Base-by-base conservation (phyloP, 164 flowering plant genomes). In the Chimonanthus praecox region DNA sequence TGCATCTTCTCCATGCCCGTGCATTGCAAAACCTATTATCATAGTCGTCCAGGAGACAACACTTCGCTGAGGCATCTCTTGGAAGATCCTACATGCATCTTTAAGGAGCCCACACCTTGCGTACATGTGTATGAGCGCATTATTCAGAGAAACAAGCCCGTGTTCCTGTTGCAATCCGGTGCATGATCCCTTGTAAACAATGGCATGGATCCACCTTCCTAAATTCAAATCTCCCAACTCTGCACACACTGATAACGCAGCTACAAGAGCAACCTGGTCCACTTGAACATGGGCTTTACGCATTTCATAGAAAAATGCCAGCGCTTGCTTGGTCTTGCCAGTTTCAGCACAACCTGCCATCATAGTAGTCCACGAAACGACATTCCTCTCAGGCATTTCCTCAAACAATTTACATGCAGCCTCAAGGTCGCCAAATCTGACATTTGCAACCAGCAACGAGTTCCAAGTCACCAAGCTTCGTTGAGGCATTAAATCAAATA, bases 361-460 rank as follows among this genome's bases (percentile, higher is more conserved):
- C 93, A 92, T 82, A n/a, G 85, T 85, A 5, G 92, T 88, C 94
- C 93, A 92, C 3, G 92, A 87, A 5, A 86, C 82, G 6, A 81
- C 84, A 84, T 88, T 92, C 82, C 86, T 88, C 69, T 82, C 88
- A 1, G 89, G 85, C 90, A 92, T 92, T n/a, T 80, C 82, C 50
- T 79, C 85, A 70, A 90, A 89, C 51, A 80, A 21, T 33, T 71
- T 71, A 7, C 76, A 18, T 4, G 89, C 94, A 13, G 49, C 78
- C 43, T 76, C 87, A 13, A 83, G 63, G 68, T 87, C 78, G 1
- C 88, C 87, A 11, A 58, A 58, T 65, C 81, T 79, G 46, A 81
- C 33, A 73, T 80, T 81, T 61, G 78, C 84, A 5, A 73, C 58
- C 46, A 89, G 83, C 86, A 89, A 58, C 0, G 87, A 77, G 73